Base-by-base conservation (phyloP, 2,329 filamentous ascomycete genomes). In the Ophiognomonia clavigignenti-juglandacearum region DNA sequence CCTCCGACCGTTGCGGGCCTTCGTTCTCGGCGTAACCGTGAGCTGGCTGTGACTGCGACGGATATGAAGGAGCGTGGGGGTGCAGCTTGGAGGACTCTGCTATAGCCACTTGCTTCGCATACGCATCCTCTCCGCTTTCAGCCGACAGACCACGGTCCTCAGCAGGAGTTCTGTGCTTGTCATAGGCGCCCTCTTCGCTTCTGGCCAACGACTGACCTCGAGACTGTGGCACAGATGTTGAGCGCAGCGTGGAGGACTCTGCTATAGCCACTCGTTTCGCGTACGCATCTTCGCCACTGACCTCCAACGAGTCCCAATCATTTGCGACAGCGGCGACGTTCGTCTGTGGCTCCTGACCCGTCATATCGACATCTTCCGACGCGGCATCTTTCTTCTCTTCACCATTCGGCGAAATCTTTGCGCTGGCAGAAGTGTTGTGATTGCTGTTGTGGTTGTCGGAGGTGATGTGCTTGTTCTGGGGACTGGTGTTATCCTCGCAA, bases 401-500 rank as follows among this genome's bases (percentile, higher is more conserved):
- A 13, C 6, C 27, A 24, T 45, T 24, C 18, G 38, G 26, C 27
- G n/a, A 11, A 7, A 3, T 23, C 8, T 32, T n/a, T n/a, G n/a
- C n/a, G n/a, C n/a, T n/a, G n/a, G n/a, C n/a, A n/a, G n/a, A n/a
- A n/a, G n/a, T n/a, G n/a, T n/a, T n/a, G n/a, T n/a, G n/a, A n/a
- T n/a, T n/a, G n/a, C n/a, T n/a, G n/a, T n/a, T n/a, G n/a, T n/a
- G n/a, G n/a, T n/a, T 49, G 14, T 32, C 39, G 31, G 50, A 43
- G 19, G 48, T 14, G 19, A 52, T 14, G 13, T 52, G 42, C 11
- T 42, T 46, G 1, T 42, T 45, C 23, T 67, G 63, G 40, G 57
- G 55, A 23, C 67, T 66, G 54, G 64, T 63, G 18, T 57, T 54
- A 13, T 61, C 59, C 16, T 54, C 52, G 20, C 51, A 49, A 31